Evolutionary conservation across 2,329 filamentous ascomycete species (phyloP).

Genomic region (Fonsecaea monophora): DNA sequence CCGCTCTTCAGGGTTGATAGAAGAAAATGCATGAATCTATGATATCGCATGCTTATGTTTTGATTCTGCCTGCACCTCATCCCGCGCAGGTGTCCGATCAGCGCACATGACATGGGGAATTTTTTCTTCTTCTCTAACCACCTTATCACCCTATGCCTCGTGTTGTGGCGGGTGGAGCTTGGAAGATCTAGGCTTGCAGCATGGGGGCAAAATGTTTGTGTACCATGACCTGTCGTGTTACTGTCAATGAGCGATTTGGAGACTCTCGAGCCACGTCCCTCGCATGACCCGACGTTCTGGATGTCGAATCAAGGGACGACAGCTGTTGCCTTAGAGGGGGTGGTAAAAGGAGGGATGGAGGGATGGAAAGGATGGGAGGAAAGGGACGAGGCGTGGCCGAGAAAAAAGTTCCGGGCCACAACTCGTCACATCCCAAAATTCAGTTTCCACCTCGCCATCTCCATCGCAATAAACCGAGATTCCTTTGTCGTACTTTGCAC

Average conservation of each 20-base stretch:
- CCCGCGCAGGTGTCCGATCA: neutral
- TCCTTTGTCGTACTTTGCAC: constrained; percentile 15
- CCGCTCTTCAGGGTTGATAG: constrained; percentile 30
- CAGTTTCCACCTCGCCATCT: constrained; percentile 4
- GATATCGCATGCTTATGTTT: constrained; percentile 11
- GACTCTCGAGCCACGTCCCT: neutral
- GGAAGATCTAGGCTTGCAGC: constrained; percentile 6
- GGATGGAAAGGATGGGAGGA: neutral
- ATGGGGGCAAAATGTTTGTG: constrained; percentile 14
- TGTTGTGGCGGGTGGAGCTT: neutral
- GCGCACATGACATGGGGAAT: neutral
- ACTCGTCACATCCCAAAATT: neutral
- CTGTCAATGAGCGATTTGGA: constrained; percentile 5
- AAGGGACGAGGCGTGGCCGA: constrained; percentile 2
- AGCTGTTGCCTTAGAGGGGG: neutral
- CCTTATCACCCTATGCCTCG: constrained; percentile 1
- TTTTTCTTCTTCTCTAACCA: constrained; percentile 1
- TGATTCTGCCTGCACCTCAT: neutral
- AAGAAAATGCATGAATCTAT: constrained; percentile 22
- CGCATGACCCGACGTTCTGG: constrained; percentile 26
- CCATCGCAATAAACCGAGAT: neutral
- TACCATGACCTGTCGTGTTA: constrained; percentile 32
- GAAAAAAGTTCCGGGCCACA: constrained; percentile 17
- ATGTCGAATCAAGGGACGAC: constrained; percentile 20
- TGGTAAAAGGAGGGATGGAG: neutral